Evolutionary conservation across 1,139 yeast genomes (phyloP).

Genomic region (Debaryomyces singareniensis): DNA sequence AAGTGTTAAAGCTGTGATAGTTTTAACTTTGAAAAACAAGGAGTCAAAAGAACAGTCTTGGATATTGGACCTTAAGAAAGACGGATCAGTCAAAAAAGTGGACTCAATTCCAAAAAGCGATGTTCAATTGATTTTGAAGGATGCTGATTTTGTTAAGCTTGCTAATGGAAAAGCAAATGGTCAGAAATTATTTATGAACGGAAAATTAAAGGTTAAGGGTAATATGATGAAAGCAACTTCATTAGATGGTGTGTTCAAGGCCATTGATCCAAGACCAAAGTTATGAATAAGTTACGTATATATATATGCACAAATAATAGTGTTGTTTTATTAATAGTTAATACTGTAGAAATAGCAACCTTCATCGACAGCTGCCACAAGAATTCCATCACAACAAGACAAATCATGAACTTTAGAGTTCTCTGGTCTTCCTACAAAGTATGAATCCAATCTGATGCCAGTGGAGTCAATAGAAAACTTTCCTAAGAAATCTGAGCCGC

Average conservation of each 20-base stretch:
- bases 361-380: background rate
- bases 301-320: background rate
- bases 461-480: conserved; percentile 8
- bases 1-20: conserved; percentile 58
- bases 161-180: conserved; percentile 78
- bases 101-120: conserved; percentile 53
- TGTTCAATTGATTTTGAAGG: conserved; percentile 59
- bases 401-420: conserved; percentile 11
- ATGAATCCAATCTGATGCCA: conserved; percentile 4
- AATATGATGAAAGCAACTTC: conserved; percentile 86
- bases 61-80: conserved; percentile 65
- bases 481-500: conserved; percentile 20
- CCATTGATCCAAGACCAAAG: conserved; percentile 49
- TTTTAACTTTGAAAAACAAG: conserved; percentile 64
- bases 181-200: conserved; percentile 78
- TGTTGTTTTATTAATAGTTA: background rate
- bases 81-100: conserved; percentile 49
- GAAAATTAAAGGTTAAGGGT: conserved; percentile 81
- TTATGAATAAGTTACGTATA: conserved; percentile 17
- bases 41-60: conserved; percentile 61
- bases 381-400: conserved; percentile 4
- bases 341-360: background rate
- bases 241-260: conserved; percentile 66
- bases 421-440: conserved; percentile 20
- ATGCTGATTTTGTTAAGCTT: conserved; percentile 60